Evolutionary conservation across 1,284 basidiomycete species (phyloP).

Genomic region (Austropuccinia psidii): DNA sequence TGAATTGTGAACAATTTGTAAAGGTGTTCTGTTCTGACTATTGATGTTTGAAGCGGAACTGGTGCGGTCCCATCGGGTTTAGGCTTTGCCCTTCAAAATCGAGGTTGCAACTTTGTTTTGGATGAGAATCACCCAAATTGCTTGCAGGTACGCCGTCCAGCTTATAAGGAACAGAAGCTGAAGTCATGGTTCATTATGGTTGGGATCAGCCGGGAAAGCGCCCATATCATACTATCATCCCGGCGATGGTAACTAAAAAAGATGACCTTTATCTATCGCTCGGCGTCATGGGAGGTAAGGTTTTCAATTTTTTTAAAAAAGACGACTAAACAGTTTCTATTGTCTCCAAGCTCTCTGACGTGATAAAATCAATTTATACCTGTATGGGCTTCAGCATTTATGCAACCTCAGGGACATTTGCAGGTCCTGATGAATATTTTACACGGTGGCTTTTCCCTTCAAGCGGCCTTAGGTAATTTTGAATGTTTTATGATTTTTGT

Average conservation of each 20-base stretch:
- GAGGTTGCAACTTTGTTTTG: slow-evolving; percentile 75
- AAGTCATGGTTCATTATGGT: slow-evolving; percentile 38
- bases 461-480: slow-evolving; percentile 24
- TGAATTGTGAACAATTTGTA: slow-evolving; percentile 51
- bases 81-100: slow-evolving; percentile 91
- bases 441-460: not conserved
- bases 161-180: slow-evolving; percentile 23
- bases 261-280: slow-evolving; percentile 78
- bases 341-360: not conserved
- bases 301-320: not conserved
- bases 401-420: slow-evolving; percentile 84
- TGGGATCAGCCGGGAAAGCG: slow-evolving; percentile 63
- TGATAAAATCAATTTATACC: too few relatives aligned
- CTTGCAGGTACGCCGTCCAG: slow-evolving; percentile 53
- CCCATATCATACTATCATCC: slow-evolving; percentile 93
- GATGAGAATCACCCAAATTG: slow-evolving; percentile 74
- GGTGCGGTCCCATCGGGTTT: slow-evolving; percentile 78
- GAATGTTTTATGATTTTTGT: slow-evolving; percentile 48
- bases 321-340: not conserved
- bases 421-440: slow-evolving; percentile 65
- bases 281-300: slow-evolving; percentile 71
- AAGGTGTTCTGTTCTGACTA: too few relatives aligned
- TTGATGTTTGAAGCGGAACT: slow-evolving; percentile 52
- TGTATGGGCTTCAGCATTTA: slow-evolving; percentile 68
- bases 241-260: slow-evolving; percentile 72